Base-by-base conservation (phyloP, 441 rosid genomes). In the Brassica balearica region DNA sequence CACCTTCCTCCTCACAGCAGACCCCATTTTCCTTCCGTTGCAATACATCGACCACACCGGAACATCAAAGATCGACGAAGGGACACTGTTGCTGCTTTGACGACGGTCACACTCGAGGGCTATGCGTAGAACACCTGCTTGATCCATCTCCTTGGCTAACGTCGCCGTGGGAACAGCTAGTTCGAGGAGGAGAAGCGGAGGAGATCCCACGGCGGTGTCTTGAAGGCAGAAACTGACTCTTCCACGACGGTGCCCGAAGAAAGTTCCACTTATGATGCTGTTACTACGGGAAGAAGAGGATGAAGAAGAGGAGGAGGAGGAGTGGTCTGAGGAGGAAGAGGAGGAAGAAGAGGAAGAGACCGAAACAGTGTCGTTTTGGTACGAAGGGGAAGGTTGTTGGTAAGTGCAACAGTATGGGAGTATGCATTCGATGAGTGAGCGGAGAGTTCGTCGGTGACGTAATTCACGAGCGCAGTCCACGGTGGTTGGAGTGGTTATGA, bases 401-500 rank as follows among this genome's bases (percentile, higher is more conserved):
- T 51, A 51, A 51, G 58, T 51, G 58, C 58, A 51, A 51, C 58
- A 51, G 58, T 51, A 51, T 51, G 58, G 58, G 58, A 51, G 58
- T 1, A 51, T 51, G 58, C 58, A 51, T 6, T 51, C 20, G 58
- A 51, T 51, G 58, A 51, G 8, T 15, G 58, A 51, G 8, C 58
- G 58, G 58, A 51, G 58, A 51, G 58, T 14, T 14, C 58, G 58
- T 51, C 58, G 58, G 9, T 51, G 58, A 51, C 58, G 58, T 2
- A 51, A 51, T 1, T 51, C 58, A 51, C 58, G 58, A 51, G 58
- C 20, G 58, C 58, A 51, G 8, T 51, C 58, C 58, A 51, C 58
- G 58, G 58, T 51, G 58, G 20, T 51, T 3, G 58, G 58, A 51
- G 58, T 51, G 8, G 58, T 51, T 51, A 51, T 51, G 20, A 51